Percentiles rank a stretch among this genome's conserved stretches.
Conservation (phyloP, 225 moss, liverwort and hornwort species). For the Lunularia cruciata region DNA sequence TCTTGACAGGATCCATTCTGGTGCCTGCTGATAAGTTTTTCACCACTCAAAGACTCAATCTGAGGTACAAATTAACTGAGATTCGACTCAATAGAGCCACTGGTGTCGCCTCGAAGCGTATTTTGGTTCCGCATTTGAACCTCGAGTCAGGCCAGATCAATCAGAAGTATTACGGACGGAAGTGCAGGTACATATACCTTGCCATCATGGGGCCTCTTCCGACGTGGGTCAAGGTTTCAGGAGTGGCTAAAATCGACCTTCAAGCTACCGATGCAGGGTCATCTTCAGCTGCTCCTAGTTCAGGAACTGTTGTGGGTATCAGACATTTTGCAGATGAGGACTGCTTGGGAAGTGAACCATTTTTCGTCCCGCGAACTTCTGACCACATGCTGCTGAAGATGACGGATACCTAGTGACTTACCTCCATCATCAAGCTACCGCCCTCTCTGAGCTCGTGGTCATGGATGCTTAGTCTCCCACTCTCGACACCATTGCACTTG, state of each 20-base stretch:
- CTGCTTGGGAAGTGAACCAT: slow-evolving; percentile 28
- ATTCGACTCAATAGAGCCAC: slow-evolving; percentile 22
- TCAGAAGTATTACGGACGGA: slow-evolving; percentile 21
- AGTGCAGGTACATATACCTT: slow-evolving; percentile 30
- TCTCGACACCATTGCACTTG: slow-evolving; percentile 27
- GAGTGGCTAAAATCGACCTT: slow-evolving; percentile 33
- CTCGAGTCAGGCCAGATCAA: slow-evolving; percentile 36
- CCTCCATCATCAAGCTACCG: slow-evolving; percentile 24
- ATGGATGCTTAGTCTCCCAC: slow-evolving; percentile 40
- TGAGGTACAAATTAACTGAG: slow-evolving; percentile 25
- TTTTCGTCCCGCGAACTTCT: slow-evolving; percentile 28
- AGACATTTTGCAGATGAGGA: slow-evolving; percentile 18
- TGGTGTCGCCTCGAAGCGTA: slow-evolving; percentile 17
- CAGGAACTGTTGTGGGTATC: slow-evolving; percentile 17
- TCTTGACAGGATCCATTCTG: slow-evolving; percentile 20
- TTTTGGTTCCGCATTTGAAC: slow-evolving; percentile 20
- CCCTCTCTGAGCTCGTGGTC: slow-evolving; percentile 19
- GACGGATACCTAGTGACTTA: slow-evolving; percentile 30
- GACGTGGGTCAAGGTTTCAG: slow-evolving; percentile 33
- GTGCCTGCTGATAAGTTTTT: slow-evolving; percentile 19
- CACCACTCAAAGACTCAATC: neutral
- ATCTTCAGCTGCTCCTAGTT: too few species aligned
- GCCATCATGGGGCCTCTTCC: slow-evolving; percentile 20
- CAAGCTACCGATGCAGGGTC: neutral
- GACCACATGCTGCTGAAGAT: slow-evolving; percentile 19